Percentiles rank a stretch among this genome's conserved stretches.
phyloP scores from a whole-genome alignment of 192 early-diverging fungal species.

The Umbelopsis sp. region DNA sequence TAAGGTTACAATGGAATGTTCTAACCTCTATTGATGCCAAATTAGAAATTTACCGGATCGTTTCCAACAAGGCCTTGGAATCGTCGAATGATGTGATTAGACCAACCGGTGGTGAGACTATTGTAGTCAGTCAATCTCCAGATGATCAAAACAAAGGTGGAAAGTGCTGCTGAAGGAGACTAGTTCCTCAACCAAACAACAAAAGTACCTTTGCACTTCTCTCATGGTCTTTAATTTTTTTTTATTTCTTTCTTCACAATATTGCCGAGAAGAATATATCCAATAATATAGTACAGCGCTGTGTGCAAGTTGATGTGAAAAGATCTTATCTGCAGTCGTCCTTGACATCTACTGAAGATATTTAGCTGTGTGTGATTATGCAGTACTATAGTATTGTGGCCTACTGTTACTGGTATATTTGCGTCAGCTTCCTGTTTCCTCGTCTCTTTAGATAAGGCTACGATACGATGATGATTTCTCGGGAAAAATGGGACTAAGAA shows the following conservation, averaged over 20 bases:
- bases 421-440: too few species aligned
- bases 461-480: too few species aligned
- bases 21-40: not conserved
- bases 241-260: not conserved
- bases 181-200: not conserved
- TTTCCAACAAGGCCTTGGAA: slow-evolving; percentile 95
- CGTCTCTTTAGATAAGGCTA: too few species aligned
- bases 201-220: not conserved
- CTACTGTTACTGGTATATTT: too few species aligned
- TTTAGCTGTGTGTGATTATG: too few species aligned
- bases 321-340: too few species aligned
- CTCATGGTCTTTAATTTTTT: not conserved
- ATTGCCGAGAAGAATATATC: too few species aligned
- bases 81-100: slow-evolving; percentile 68
- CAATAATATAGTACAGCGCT: too few species aligned
- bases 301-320: too few species aligned
- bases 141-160: slow-evolving; percentile 59
- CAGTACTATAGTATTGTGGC: too few species aligned
- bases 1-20: not conserved
- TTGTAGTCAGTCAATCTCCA: slow-evolving; percentile 62
- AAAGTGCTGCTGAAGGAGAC: slow-evolving; percentile 64
- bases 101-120: slow-evolving; percentile 70
- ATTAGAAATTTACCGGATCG: slow-evolving; percentile 92
- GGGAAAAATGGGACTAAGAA: too few species aligned
- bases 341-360: too few species aligned